phyloP scores from a whole-genome alignment of 2,329 filamentous ascomycete genomes.

The Ophiostoma sp. region DNA sequence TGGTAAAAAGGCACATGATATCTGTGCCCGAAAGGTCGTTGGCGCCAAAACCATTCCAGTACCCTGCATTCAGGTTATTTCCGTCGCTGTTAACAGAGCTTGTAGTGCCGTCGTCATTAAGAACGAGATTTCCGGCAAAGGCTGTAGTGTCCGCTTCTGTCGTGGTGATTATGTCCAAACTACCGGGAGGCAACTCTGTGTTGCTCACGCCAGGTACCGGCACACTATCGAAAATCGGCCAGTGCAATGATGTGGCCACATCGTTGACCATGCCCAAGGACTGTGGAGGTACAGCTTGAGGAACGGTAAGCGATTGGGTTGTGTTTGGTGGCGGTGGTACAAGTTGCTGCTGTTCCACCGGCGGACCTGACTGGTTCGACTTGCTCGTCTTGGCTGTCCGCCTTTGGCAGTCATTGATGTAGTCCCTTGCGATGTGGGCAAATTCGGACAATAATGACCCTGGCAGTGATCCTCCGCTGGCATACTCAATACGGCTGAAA shows the following conservation, averaged over 20 bases:
- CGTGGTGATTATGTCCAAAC: not conserved
- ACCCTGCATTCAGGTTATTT: not conserved
- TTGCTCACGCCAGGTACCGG: not conserved
- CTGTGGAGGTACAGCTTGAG: not conserved
- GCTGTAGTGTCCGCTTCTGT: not conserved
- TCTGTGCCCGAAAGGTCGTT: constrained; percentile 27
- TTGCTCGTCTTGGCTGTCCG: not conserved
- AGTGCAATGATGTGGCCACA: not conserved
- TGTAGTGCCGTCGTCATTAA: not conserved
- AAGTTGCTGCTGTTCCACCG: not conserved
- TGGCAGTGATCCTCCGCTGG: constrained; percentile 38
- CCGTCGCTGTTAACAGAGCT: not conserved
- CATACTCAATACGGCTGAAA: constrained; percentile 45
- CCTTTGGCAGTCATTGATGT: constrained; percentile 31
- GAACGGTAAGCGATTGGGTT: not conserved
- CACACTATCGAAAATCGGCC: not conserved
- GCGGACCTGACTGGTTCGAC: not conserved
- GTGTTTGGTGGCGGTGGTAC: not conserved
- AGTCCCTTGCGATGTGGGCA: constrained; percentile 45
- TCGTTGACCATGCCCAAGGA: not conserved
- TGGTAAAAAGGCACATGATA: constrained; percentile 29
- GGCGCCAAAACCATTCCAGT: not conserved
- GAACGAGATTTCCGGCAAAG: not conserved
- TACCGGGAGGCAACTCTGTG: not conserved
- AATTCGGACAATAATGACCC: constrained; percentile 43